phyloP scores from a whole-genome alignment of 768 basidiomycete genomes.

The Leccinum subgranulosum region DNA sequence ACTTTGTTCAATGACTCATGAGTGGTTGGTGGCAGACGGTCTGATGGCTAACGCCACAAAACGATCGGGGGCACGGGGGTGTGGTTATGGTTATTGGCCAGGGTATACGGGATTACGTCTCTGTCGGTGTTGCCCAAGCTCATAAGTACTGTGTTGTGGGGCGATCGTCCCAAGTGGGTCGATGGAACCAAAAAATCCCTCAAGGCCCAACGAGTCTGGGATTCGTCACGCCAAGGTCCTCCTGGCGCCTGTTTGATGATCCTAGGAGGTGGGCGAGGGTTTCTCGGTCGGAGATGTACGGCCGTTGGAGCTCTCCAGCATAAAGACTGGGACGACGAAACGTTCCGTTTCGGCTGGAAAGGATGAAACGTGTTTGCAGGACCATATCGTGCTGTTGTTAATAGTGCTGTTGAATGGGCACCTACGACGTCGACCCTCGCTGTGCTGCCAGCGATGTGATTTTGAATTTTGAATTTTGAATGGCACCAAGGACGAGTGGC shows the following conservation, averaged over 20 bases:
- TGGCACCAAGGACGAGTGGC: conserved; percentile 1
- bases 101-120: conserved; percentile 13
- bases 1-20: background rate
- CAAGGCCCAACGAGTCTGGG: background rate
- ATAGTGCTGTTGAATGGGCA: background rate
- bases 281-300: conserved; percentile 2
- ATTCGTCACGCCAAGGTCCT: background rate
- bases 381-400: conserved; percentile 13
- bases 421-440: background rate
- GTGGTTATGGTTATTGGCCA: background rate
- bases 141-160: background rate
- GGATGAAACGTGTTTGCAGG: conserved; percentile 9
- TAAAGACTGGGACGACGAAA: background rate
- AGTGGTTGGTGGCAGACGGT: background rate
- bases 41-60: conserved; percentile 5
- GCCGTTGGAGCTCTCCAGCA: background rate
- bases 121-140: background rate
- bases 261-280: background rate
- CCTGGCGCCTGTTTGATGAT: background rate
- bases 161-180: conserved; percentile 1
- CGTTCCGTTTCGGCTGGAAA: background rate
- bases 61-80: conserved; percentile 17
- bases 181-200: background rate
- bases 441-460: conserved; percentile 6
- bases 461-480: background rate